A percentile compares a stretch with the other conserved stretches of the same genome.
Conservation (phyloP, 192 early-diverging fungal genomes). For the Coemansia erecta region DNA sequence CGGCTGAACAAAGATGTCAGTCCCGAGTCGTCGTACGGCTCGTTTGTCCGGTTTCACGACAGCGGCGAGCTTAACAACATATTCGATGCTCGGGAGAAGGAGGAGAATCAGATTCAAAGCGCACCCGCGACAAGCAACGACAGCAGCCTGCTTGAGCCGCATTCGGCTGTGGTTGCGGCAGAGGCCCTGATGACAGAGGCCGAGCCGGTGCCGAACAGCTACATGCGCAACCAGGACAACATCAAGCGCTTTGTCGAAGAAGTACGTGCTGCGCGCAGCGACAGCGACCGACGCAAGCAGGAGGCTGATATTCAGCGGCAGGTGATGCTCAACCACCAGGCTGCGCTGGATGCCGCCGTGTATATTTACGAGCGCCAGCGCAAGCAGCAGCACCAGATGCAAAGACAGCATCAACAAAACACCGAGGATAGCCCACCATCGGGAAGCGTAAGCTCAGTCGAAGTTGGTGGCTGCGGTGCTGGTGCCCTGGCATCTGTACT, state of each 20-base stretch:
- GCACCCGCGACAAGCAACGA: background rate
- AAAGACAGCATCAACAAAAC: background rate
- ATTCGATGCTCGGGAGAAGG: constrained; percentile 5
- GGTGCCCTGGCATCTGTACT: constrained; percentile 10
- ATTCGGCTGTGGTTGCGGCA: constrained; percentile 4
- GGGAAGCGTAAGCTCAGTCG: constrained; percentile 5
- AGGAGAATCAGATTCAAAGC: background rate
- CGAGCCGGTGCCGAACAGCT: background rate
- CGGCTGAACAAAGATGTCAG: constrained; percentile 27
- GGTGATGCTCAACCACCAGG: constrained; percentile 36
- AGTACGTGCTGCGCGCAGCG: constrained; percentile 27
- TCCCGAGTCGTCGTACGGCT: constrained; percentile 47
- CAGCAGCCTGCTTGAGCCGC: background rate
- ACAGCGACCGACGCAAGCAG: constrained; percentile 22
- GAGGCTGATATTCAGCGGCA: constrained; percentile 23
- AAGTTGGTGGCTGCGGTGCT: background rate
- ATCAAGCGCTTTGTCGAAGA: constrained; percentile 40
- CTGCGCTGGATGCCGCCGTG: constrained; percentile 35
- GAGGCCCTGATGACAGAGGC: background rate
- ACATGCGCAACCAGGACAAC: constrained; percentile 38
- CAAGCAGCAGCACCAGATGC: constrained; percentile 7
- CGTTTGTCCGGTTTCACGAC: constrained; percentile 50
- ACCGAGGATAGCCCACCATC: background rate
- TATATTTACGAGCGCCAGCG: constrained; percentile 46
- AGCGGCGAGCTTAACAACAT: constrained; percentile 52